Base-by-base conservation (phyloP, 2,329 filamentous ascomycete genomes). In the Nemania sp. region DNA sequence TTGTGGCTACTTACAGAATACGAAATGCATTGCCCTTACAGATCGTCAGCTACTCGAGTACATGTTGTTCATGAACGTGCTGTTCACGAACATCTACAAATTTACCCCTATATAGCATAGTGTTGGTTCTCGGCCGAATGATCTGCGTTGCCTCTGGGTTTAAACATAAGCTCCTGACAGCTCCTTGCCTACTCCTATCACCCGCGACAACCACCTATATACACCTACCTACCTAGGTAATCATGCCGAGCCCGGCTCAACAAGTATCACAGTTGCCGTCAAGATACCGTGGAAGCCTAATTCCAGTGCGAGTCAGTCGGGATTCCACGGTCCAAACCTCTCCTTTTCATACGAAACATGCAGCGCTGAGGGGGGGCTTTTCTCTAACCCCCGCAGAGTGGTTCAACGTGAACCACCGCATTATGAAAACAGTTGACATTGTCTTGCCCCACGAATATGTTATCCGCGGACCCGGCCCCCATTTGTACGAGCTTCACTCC, bases 371-470 rank as follows among this genome's bases (percentile, higher is more conserved):
- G 3, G 20, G 12, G 1, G 10, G 53, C 9, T 5, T 60, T 3
- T 5, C 13, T 0, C 42, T 68, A 5, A 56, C 60, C 0, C 42
- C 48, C 5, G 56, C 57, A 3, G 51, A 65, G 18, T 67, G 54
- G 58, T 40, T 20, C 4, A 69, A 67, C 45, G 42, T 69, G 21
- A 66, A 70, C 35, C 20, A 11, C 21, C 54, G 65, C 2, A 68
- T 68, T 10, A 57, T 29, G n/a, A 62, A 57, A 29, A 68, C 67
- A 0, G 63, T 68, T 1, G 57, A 69, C 2, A 42, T 17, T 18
- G 32, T 69, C 10, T 29, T 67, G 2, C 18, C 51, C 2, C 32
- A 58, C n/a, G 53, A 59, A 1, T 25, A 57, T 12, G 6, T 52
- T 6, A 52, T 67, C 5, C 43, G 59, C 11, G 60, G 65, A 1